These are phyloP conservation scores for Ustanciosporium gigantosporum DNA, from an alignment of 1,284 basidiomycete genomes.

Conservation along the genomic window DNA sequence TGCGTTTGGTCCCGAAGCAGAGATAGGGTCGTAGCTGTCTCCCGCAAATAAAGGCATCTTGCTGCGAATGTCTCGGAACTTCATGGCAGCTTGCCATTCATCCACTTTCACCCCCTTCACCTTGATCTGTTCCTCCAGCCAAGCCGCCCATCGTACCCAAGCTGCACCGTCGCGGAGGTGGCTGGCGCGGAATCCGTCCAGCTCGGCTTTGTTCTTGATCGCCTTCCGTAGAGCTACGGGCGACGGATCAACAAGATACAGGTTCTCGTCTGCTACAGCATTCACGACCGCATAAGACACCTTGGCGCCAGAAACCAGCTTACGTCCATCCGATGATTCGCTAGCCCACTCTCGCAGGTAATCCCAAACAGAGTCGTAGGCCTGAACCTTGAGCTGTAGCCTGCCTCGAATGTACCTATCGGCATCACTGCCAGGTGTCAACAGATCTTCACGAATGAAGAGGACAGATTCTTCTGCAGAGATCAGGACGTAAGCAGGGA, in stretches of 20 bases:
- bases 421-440: constrained; percentile 14
- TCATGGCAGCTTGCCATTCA: constrained; percentile 49
- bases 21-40: constrained; percentile 57
- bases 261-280: constrained; percentile 39
- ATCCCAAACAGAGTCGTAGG: constrained; percentile 41
- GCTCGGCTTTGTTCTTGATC: constrained; percentile 53
- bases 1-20: constrained; percentile 51
- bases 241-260: constrained; percentile 16
- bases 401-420: constrained; percentile 27
- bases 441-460: constrained; percentile 40
- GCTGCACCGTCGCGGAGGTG: constrained; percentile 56
- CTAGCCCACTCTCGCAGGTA: constrained; percentile 28
- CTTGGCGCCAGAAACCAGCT: constrained; percentile 44
- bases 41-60: constrained; percentile 45
- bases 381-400: constrained; percentile 25
- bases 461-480: constrained; percentile 21
- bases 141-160: constrained; percentile 58
- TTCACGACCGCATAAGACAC: constrained; percentile 46
- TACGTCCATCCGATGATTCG: constrained; percentile 9
- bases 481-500: constrained; percentile 52
- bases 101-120: constrained; percentile 24
- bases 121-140: constrained; percentile 54
- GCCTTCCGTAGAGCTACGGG: constrained; percentile 52
- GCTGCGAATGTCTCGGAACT: constrained; percentile 31
- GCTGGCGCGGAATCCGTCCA: constrained; percentile 45